Evolutionary conservation across 1,139 yeast species (phyloP).

Genomic region (Scheffersomyces parashehatae): DNA sequence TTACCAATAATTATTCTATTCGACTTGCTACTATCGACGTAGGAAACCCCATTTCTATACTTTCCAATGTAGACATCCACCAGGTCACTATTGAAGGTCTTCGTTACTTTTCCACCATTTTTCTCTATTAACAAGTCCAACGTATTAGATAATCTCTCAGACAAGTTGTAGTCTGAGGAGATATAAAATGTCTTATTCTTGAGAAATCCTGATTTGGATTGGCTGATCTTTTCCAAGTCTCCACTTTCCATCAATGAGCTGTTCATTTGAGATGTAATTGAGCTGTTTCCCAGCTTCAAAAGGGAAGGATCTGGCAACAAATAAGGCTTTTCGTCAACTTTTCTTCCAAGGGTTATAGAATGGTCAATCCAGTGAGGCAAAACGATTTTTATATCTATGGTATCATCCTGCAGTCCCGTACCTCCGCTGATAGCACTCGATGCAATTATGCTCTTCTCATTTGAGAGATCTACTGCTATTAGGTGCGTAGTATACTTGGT

Average conservation of each 20-base stretch:
- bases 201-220: constrained; percentile 16
- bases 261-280: constrained; percentile 15
- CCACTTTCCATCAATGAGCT: constrained; percentile 9
- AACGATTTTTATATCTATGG: constrained; percentile 57
- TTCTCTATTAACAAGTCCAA: constrained; percentile 27
- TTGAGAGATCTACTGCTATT: constrained; percentile 55
- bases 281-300: constrained; percentile 7
- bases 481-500: constrained; percentile 78
- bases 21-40: constrained; percentile 26
- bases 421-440: constrained; percentile 36
- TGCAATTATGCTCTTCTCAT: constrained; percentile 50
- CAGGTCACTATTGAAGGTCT: constrained; percentile 17
- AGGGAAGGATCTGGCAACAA: constrained; percentile 35
- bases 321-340: constrained; percentile 56
- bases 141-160: constrained; percentile 29
- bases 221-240: constrained; percentile 11
- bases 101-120: constrained; percentile 33
- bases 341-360: constrained; percentile 55
- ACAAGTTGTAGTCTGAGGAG: constrained; percentile 33
- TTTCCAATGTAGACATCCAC: constrained; percentile 69
- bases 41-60: constrained; percentile 58
- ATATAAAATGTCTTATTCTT: constrained; percentile 29
- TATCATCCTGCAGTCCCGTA: constrained; percentile 15
- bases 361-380: constrained; percentile 77
- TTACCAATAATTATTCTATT: constrained; percentile 56